A percentile compares a stretch with the other conserved stretches of the same genome.
Conservation (phyloP, 805 yeast species). For the Metschnikowia kofuensis region DNA sequence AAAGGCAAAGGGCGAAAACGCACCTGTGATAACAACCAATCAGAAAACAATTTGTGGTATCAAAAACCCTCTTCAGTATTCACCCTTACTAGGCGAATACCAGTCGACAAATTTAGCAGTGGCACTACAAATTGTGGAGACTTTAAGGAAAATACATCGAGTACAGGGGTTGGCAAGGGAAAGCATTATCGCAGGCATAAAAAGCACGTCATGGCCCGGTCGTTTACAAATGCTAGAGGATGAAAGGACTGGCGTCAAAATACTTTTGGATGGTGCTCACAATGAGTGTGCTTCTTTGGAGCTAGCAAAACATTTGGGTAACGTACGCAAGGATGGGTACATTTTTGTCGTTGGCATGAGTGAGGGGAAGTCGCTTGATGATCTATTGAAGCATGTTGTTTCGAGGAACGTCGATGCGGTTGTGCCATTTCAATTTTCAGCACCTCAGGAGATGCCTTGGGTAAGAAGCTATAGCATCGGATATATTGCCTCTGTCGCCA, state of each 20-base stretch:
- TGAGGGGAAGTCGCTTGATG: conserved; percentile 58
- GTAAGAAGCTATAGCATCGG: conserved; percentile 46
- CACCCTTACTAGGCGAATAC: conserved; percentile 70
- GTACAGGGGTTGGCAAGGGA: conserved; percentile 29
- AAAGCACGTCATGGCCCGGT: conserved; percentile 77
- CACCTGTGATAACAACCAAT: conserved; percentile 28
- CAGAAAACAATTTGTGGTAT: conserved; percentile 6
- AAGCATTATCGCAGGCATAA: conserved; percentile 50
- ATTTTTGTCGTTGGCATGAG: conserved; percentile 75
- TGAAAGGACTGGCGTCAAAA: conserved; percentile 21
- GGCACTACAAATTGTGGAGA: conserved; percentile 56
- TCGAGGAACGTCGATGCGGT: conserved; percentile 49
- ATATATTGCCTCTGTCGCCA: conserved; percentile 28
- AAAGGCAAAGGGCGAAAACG: conserved; percentile 30
- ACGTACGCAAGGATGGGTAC: conserved; percentile 28
- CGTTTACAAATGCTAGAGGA: conserved; percentile 54
- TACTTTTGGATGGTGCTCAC: conserved; percentile 89
- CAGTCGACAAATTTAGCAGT: conserved; percentile 69
- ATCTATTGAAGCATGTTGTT: conserved; percentile 51
- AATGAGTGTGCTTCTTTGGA: conserved; percentile 82
- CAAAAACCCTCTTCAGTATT: conserved; percentile 30
- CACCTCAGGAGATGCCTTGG: conserved; percentile 95
- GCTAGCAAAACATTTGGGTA: conserved; percentile 51
- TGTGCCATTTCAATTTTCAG: conserved; percentile 59
- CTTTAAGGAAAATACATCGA: conserved; percentile 19